Base-by-base conservation (phyloP, 768 basidiomycete species). In the Neoboletus brunneissimus region DNA sequence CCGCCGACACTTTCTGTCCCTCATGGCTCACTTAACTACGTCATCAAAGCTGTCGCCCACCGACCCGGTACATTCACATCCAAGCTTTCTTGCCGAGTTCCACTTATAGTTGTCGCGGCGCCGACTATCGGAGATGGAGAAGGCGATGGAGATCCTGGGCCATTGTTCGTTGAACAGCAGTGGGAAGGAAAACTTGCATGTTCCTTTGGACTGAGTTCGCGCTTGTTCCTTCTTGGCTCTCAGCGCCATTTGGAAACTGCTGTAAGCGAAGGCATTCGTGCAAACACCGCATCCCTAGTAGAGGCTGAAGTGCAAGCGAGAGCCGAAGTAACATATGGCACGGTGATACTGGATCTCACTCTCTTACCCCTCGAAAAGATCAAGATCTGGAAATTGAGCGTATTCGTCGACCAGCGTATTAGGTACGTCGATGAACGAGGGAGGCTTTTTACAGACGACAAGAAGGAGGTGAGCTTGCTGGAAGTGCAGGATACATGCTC, bases 171-270 rank as follows among this genome's bases (percentile, higher is more conserved):
- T 3, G 88, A 98, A 67, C 78, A 90, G 20, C 85, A 91, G 60
- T 99, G 97, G 97, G 94, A 95, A 56, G 82, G 83, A 46, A 89
- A 94, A 67, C 71, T 94, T 62, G 86, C 90, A 51, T 98, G 96
- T 64, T 74, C 92, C 27, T 84, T 96, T 44, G 81, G 83, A 0
- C 73, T 94, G 20, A 85, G 85, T 18, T 89, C 88, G 8, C 85
- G 91, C 58, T 88, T 87, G 57, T 91, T 97, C 72, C 81, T 87
- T n/a, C 86, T 97, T 45, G 95, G 95, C 37, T 60, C 68, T 31
- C 48, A 46, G 20, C 61, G 51, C 23, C 57, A 42, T 49, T 11
- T 53, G 11, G 56, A 51, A 32, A 43, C 41, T 5, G 35, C 37
- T 18, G 10, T 48, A 25, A 37, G 27, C 47, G 42, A 45, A 27